Evolutionary conservation across 768 basidiomycete species (phyloP), one percentile per base, ranked within the genome.

Genomic region (Amanita fuliginea): DNA sequence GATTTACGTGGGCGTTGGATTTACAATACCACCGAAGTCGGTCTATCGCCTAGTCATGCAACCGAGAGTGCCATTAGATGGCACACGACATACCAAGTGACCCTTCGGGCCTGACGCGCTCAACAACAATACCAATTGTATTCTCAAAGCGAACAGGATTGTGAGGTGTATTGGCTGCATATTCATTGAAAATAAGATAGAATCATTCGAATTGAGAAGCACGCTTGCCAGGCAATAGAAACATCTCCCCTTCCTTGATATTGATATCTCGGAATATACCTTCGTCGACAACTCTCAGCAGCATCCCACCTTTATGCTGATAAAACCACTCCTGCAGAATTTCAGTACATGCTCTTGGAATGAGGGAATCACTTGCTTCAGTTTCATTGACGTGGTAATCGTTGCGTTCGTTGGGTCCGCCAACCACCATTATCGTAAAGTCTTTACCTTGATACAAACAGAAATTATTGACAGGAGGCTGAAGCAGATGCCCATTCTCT

Each of bases 321-420:
- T 93, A 97, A 66, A 97, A 98, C 94, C 93, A 97, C 66, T 98
- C 95, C 86, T 91, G 47, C 6, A 35, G n/a, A 26, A 10, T 21
- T n/a, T 35, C 36, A 39, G 42, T 42, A 48, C 13, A 21, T n/a
- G 42, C 47, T 8, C 26, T 28, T 47, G 14, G 16, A 51, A 10
- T 10, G 13, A 18, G 26, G 14, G 35, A 28, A 8, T 39, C 28
- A 54, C 70, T 40, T 42, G 84, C 86, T 75, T 96, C 92, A 1
- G 94, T 97, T 67, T 96, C 82, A 62, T 97, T 98, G 37, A 96
- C 68, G 64, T 98, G 95, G 60, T 92, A 97, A 65, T 96, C 94
- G 47, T 86, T 86, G 34, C 95, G 72, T 61, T 90, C 82, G 61
- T 99, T 99, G 0, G 95, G 95, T 0, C 95, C 96, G 7, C 96